Percentiles rank a stretch among this genome's conserved stretches.
These are phyloP conservation scores for Coemansia sp. DNA, from an alignment of 192 early-diverging fungal species.

Conservation along the genomic window DNA sequence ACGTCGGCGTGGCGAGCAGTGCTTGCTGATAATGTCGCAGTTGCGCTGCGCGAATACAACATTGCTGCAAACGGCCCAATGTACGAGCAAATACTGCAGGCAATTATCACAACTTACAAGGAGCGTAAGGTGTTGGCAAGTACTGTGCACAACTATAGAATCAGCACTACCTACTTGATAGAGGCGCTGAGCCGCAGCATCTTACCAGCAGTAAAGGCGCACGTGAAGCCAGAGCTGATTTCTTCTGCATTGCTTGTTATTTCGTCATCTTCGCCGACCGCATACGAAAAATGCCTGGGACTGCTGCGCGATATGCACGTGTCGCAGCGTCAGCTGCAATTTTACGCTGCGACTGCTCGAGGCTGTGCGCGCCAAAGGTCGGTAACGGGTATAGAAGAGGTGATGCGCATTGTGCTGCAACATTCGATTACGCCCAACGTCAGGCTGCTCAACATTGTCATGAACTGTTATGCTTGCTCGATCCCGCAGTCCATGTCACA, in stretches of 20 bases:
- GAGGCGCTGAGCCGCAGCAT: constrained; percentile 16
- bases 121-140: background rate
- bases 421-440: constrained; percentile 1
- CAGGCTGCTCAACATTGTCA: constrained; percentile 12
- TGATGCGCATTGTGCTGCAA: constrained; percentile 9
- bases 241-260: constrained; percentile 13
- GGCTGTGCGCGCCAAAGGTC: constrained; percentile 23
- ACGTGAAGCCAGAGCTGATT: constrained; percentile 7
- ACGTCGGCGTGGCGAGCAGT: constrained; percentile 6
- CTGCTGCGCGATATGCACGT: constrained; percentile 20
- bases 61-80: background rate
- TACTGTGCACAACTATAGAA: background rate
- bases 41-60: constrained; percentile 1
- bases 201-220: background rate
- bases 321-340: background rate
- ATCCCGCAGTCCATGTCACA: constrained; percentile 7
- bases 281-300: constrained; percentile 1
- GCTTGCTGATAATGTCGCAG: constrained; percentile 20
- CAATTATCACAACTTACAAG: constrained; percentile 12
- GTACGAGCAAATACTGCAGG: constrained; percentile 7
- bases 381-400: constrained; percentile 13
- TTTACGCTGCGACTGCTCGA: constrained; percentile 24
- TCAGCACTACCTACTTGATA: constrained; percentile 2
- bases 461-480: constrained; percentile 14
- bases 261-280: constrained; percentile 11